Base-by-base conservation (phyloP, 768 basidiomycete species). In the Coprinopsis sp. region DNA sequence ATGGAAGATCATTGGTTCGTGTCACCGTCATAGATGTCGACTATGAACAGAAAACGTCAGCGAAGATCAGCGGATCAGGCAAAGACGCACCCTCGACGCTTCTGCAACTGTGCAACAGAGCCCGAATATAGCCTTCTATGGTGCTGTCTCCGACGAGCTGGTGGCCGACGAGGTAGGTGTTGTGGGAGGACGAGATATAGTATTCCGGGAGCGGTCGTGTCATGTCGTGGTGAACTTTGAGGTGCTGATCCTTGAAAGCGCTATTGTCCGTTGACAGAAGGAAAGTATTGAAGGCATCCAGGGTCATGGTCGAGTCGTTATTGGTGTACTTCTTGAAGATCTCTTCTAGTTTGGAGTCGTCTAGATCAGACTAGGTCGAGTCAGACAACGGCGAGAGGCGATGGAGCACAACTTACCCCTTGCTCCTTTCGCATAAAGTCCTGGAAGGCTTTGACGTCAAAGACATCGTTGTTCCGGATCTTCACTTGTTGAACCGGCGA, bases 1-100 rank as follows among this genome's bases (percentile, higher is more conserved):
- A 55, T 99, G 96, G 54, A 86, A 93, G n/a, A 97, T 81, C 59
- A 87, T 73, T 0, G 96, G 96, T 52, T 87, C 89, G 57, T 60
- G 47, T 91, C 89, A 12, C 93, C 92, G 51, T 95, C 90, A 63
- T 82, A 95, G 47, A 94, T 82, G 56, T 98, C 95, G 55, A 98
- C 95, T 97, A 45, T 7, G 29, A 36, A 27, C 33, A 18, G 39
- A 30, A 30, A 68, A 81, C 57, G 28, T 79, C 76, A 45, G 84
- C 66, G 18, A 84, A 84, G 41, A 76, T 77, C 6, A 77, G 78
- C n/a, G 19, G 8, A 38, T 11, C 27, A 21, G 11, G 31, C 72
- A 55, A 81, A 82, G 2, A 72, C 86, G 61, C 57, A 89, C 93
- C 63, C 63, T 97, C 93, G 30, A 97, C 93, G 46, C 85, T 90